phyloP scores from a whole-genome alignment of 2,329 filamentous ascomycete species.

The Neopestalotiopsis rosae region DNA sequence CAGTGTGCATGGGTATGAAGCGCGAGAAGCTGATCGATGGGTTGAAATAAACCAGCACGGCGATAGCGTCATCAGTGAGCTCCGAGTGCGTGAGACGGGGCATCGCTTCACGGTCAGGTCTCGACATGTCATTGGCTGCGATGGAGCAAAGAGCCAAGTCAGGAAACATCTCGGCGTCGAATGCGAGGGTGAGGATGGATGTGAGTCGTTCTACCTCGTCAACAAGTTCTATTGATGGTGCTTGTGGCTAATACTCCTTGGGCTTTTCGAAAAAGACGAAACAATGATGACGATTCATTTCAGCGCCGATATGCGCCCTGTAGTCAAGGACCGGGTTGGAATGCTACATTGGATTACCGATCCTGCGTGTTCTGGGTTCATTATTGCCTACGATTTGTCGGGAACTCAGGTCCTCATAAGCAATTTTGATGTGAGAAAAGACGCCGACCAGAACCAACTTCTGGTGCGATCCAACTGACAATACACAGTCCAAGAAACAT shows the following conservation, averaged over 20 bases:
- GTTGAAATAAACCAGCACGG: slow-evolving; percentile 19
- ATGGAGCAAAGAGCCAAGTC: slow-evolving; percentile 41
- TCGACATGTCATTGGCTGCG: slow-evolving; percentile 41
- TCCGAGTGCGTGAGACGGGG: slow-evolving; percentile 35
- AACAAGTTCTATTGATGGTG: background rate
- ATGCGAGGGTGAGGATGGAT: slow-evolving; percentile 47
- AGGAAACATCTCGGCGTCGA: slow-evolving; percentile 38
- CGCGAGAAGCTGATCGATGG: background rate
- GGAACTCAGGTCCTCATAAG: slow-evolving; percentile 48
- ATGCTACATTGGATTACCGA: slow-evolving; percentile 53
- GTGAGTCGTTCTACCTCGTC: slow-evolving; percentile 30
- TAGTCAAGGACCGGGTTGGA: slow-evolving; percentile 43
- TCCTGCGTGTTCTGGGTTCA: slow-evolving; percentile 46
- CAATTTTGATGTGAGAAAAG: slow-evolving; percentile 44
- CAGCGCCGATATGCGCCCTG: slow-evolving; percentile 44
- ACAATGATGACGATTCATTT: slow-evolving; percentile 54
- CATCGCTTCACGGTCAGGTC: slow-evolving; percentile 35
- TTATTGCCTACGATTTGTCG: slow-evolving; percentile 47
- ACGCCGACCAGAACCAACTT: background rate
- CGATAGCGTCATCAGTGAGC: slow-evolving; percentile 32
- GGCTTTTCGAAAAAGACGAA: slow-evolving; percentile 34
- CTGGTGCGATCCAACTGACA: background rate
- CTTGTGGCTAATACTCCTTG: too few relatives aligned
- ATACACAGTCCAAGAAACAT: slow-evolving; percentile 35
- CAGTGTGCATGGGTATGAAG: background rate